Conservation (phyloP, 179 eudicot species). For the Vitellaria paradoxa region DNA sequence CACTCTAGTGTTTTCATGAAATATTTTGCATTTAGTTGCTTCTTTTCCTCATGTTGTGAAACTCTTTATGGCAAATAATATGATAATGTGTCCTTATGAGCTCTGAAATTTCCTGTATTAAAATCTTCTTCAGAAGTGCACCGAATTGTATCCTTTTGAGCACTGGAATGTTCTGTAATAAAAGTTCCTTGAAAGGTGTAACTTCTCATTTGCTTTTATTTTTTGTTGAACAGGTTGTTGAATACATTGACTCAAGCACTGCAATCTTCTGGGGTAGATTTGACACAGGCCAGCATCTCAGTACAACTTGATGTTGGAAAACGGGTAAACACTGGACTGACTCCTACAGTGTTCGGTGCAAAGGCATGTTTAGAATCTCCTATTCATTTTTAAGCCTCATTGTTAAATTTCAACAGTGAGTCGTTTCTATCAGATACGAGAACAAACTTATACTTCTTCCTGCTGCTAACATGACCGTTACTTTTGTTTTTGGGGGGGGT, state of each 20-base stretch:
- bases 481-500: no score
- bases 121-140: no score
- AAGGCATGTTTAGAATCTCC: constrained; percentile 30
- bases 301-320: constrained; percentile 81
- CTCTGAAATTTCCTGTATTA: not conserved
- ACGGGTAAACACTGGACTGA: constrained; percentile 29
- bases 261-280: constrained; percentile 87
- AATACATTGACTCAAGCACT: constrained; percentile 65
- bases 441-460: not conserved
- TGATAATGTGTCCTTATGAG: constrained; percentile 6
- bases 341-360: constrained; percentile 19
- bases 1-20: not conserved
- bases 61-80: not conserved
- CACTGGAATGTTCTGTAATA: not conserved
- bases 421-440: not conserved
- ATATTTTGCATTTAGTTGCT: not conserved
- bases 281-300: constrained; percentile 76
- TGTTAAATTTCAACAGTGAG: not conserved
- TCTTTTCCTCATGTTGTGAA: not conserved
- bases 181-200: not conserved
- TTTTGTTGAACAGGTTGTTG: constrained; percentile 52
- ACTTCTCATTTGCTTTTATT: not conserved
- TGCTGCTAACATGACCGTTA: not conserved
- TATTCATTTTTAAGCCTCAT: not conserved
- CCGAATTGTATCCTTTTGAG: not conserved